These are phyloP conservation scores for Epichloe bromicola DNA, from an alignment of 2,329 filamentous ascomycete species.

Conservation along the genomic window DNA sequence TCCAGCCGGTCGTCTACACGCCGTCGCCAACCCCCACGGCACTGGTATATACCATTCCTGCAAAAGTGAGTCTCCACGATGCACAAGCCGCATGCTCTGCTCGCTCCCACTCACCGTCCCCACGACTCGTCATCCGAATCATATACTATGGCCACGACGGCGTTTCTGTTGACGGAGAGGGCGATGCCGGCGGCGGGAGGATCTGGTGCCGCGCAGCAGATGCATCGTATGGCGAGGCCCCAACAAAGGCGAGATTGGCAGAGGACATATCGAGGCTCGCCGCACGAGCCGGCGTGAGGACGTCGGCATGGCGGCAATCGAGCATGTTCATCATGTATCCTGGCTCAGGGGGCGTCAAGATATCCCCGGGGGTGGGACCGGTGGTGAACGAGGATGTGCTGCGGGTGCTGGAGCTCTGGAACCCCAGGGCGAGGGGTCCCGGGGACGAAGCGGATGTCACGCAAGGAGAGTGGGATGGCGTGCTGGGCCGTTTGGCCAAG, in stretches of 20 bases:
- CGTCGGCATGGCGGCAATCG: background rate
- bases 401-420: background rate
- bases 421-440: slow-evolving; percentile 8
- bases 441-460: slow-evolving; percentile 4
- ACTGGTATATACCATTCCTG: background rate
- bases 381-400: background rate
- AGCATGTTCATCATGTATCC: background rate
- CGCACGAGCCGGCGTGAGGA: background rate
- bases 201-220: slow-evolving; percentile 2
- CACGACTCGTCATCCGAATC: background rate
- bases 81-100: background rate
- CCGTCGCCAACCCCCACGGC: background rate
- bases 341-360: background rate
- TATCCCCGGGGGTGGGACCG: background rate
- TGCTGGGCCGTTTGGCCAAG: slow-evolving; percentile 4
- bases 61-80: background rate
- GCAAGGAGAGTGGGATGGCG: slow-evolving; percentile 13
- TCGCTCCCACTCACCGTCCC: background rate
- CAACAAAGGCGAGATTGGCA: background rate
- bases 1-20: background rate
- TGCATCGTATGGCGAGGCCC: background rate
- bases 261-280: background rate
- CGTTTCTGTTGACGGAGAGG: no score
- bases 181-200: no score
- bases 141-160: slow-evolving; percentile 2